A percentile compares a stretch with the other conserved stretches of the same genome.
Conservation (phyloP, 257 asterid genomes). For the Apocynum venetum region DNA sequence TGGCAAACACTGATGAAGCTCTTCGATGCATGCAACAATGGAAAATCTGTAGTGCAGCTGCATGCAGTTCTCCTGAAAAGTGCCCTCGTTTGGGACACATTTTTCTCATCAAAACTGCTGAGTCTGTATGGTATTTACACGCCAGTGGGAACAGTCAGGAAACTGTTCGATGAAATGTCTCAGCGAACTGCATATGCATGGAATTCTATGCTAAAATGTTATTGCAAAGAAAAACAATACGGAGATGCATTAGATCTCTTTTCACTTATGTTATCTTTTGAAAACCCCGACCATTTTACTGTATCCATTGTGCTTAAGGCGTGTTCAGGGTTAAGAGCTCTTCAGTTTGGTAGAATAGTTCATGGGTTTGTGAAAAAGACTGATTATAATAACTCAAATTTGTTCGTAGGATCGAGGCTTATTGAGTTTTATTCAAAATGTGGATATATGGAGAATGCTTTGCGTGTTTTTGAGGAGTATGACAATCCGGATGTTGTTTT, state of each 20-base stretch:
- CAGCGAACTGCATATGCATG: conserved; percentile 25
- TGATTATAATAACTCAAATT: conserved; percentile 24
- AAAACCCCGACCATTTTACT: conserved; percentile 43
- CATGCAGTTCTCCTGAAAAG: conserved; percentile 46
- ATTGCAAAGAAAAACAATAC: conserved; percentile 35
- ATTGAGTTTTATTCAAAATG: conserved; percentile 62
- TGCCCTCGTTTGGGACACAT: conserved; percentile 25
- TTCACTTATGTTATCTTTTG: conserved; percentile 27
- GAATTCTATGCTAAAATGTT: conserved; percentile 44
- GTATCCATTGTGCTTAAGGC: conserved; percentile 51
- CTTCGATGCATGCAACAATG: conserved; percentile 40
- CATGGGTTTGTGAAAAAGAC: conserved; percentile 60
- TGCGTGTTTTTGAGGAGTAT: conserved; percentile 55
- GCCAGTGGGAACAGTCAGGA: conserved; percentile 25
- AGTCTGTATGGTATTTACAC: conserved; percentile 20
- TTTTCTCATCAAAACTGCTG: conserved; percentile 33
- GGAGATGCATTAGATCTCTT: conserved; percentile 39
- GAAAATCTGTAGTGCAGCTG: conserved; percentile 34
- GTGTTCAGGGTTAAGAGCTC: conserved; percentile 43
- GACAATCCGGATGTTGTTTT: conserved; percentile 57
- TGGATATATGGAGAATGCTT: conserved; percentile 53
- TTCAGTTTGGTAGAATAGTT: conserved; percentile 41
- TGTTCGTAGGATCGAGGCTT: conserved; percentile 66
- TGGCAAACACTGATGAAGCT: conserved; percentile 29
- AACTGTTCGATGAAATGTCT: conserved; percentile 77